Base-by-base conservation (phyloP, 1,139 yeast genomes). In the Saccharomyces uvarum region DNA sequence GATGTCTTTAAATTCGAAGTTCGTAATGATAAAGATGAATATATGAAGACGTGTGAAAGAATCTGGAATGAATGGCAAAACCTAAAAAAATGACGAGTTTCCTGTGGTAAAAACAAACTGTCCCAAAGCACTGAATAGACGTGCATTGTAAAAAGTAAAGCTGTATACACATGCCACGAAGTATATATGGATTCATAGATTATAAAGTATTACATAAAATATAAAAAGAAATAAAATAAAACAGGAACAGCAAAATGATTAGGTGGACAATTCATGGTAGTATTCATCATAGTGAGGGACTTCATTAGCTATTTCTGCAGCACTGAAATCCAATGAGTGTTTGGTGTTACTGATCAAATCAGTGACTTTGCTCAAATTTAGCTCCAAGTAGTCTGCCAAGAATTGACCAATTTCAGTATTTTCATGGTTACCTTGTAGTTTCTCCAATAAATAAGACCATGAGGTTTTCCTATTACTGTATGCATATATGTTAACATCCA, bases 401-500 rank as follows among this genome's bases (percentile, higher is more conserved):
- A 84, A 88, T 38, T 74, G 68, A 4, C 96, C 96, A 60, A 89
- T 80, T 60, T 88, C 96, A 50, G 77, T 87, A 71, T 90, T 90
- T 70, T 90, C 97, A 65, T 82, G 88, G 69, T 84, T 84, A 3
- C 97, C 97, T 31, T 79, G 78, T 55, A 89, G 74, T 5, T 80
- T 76, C 33, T 75, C 71, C 56, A 75, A 72, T 33, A 84, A 67
- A 56, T 14, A 19, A 14, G 74, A 62, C 63, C 71, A 70, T 44
- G 81, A 74, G 1, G 68, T 61, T 28, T 75, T 75, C 49, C 77
- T 78, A 62, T 83, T 84, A 19, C 89, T 77, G 63, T 82, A 79
- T 0, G 83, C 93, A 67, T 88, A 89, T 52, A 88, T 83, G 64
- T 88, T 88, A 33, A 89, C 96, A 69, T 89, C 96, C 13, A 88